Percentiles rank a stretch among this genome's conserved stretches.
These are phyloP conservation scores for Claviceps sp. DNA, from an alignment of 2,329 filamentous ascomycete genomes.

Conservation along the genomic window DNA sequence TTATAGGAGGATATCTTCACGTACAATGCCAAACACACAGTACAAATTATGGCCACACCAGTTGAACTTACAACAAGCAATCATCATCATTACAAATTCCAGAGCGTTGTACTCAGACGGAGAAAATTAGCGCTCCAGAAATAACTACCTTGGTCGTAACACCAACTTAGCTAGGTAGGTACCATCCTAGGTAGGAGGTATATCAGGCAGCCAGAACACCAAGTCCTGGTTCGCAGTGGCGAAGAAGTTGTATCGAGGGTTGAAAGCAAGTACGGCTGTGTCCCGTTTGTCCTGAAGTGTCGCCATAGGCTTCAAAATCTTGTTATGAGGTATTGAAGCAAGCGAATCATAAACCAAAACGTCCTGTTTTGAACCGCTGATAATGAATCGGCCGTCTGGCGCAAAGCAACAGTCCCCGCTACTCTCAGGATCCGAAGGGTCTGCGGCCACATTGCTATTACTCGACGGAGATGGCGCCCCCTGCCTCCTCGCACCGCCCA, in stretches of 20 bases:
- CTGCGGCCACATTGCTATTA: constrained; percentile 18
- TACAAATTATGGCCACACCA: too few species aligned
- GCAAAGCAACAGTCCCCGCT: constrained; percentile 78
- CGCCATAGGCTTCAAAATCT: constrained; percentile 48
- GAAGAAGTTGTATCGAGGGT: constrained; percentile 83
- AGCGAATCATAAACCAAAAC: constrained; percentile 79
- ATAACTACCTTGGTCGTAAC: neutral
- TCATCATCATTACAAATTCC: neutral
- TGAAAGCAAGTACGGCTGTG: constrained; percentile 69
- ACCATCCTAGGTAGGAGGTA: constrained; percentile 24
- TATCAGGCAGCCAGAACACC: constrained; percentile 63
- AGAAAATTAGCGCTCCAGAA: too few species aligned
- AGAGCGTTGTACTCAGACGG: neutral
- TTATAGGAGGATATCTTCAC: too few species aligned
- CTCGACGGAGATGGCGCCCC: constrained; percentile 30
- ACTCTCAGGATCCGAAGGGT: constrained; percentile 32
- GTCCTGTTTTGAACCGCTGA: constrained; percentile 65
- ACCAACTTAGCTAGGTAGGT: neutral
- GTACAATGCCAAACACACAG: too few species aligned
- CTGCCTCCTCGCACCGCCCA: constrained; percentile 37
- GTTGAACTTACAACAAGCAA: neutral
- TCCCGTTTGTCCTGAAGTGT: constrained; percentile 54
- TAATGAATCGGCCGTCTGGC: constrained; percentile 76
- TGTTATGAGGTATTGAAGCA: constrained; percentile 38
- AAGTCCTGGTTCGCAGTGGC: constrained; percentile 80